Evolutionary conservation across 352 stramenopile genomes (phyloP).

Genomic region (Phytophthora agathidicida): DNA sequence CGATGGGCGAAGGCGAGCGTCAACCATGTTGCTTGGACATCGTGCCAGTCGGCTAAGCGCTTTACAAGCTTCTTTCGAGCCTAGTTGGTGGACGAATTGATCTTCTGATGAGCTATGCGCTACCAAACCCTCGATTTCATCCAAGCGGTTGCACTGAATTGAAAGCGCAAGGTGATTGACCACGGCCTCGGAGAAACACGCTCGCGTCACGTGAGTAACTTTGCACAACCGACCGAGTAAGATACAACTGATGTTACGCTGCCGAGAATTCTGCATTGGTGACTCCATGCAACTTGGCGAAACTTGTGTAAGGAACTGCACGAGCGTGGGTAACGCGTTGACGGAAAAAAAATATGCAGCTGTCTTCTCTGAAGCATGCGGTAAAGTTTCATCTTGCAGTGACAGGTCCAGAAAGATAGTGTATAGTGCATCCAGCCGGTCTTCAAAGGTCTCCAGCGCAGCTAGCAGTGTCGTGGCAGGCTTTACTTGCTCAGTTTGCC

Average conservation of each 20-base stretch:
- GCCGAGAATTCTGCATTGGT: constrained; percentile 44
- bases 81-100: constrained; percentile 53
- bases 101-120: constrained; percentile 32
- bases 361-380: constrained; percentile 28
- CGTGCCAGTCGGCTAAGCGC: constrained; percentile 57
- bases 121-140: constrained; percentile 60
- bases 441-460: constrained; percentile 34
- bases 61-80: constrained; percentile 60
- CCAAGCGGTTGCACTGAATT: constrained; percentile 74
- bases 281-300: constrained; percentile 63
- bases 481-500: constrained; percentile 38
- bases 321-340: constrained; percentile 48
- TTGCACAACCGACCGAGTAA: constrained; percentile 62
- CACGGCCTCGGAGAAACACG: constrained; percentile 62
- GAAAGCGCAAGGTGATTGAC: constrained; percentile 74
- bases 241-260: constrained; percentile 80
- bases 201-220: constrained; percentile 34
- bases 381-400: constrained; percentile 20
- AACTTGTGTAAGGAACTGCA: constrained; percentile 60
- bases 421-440: constrained; percentile 54
- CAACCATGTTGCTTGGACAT: constrained; percentile 47
- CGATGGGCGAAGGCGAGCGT: constrained; percentile 48
- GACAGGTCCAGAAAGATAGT: constrained; percentile 53
- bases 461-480: constrained; percentile 29
- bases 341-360: constrained; percentile 50